phyloP scores from a whole-genome alignment of 495 filamentous ascomycete species.

The Penicillium roqueforti region DNA sequence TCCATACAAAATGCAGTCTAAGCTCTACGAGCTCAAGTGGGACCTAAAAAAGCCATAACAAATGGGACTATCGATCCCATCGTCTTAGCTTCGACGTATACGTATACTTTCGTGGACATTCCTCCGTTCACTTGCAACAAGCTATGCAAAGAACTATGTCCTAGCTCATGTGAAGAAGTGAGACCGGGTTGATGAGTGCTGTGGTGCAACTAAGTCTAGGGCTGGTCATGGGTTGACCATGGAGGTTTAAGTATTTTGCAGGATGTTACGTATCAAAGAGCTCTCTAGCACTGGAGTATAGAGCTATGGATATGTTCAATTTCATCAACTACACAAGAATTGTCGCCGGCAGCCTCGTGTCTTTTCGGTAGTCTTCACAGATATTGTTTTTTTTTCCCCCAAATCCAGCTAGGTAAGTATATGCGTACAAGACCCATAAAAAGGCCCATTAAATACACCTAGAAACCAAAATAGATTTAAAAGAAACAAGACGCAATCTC shows the following conservation, averaged over 20 bases:
- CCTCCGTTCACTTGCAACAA: conserved; percentile 34
- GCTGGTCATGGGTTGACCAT: too few relatives aligned
- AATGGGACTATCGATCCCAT: conserved; percentile 27
- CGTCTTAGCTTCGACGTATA: conserved; percentile 28
- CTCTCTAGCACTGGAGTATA: too few relatives aligned
- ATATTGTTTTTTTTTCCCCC: too few relatives aligned
- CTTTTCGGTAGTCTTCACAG: too few relatives aligned
- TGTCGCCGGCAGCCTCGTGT: too few relatives aligned
- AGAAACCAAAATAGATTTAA: background rate
- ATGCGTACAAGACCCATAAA: background rate
- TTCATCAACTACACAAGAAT: too few relatives aligned
- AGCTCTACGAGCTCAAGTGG: conserved; percentile 23
- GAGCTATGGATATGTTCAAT: too few relatives aligned
- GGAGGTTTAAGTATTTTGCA: too few relatives aligned
- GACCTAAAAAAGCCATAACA: conserved; percentile 11
- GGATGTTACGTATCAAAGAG: too few relatives aligned
- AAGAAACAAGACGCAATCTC: background rate
- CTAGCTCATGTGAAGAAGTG: conserved; percentile 1
- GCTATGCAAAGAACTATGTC: conserved; percentile 8
- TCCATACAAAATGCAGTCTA: conserved; percentile 27
- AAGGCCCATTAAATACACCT: background rate
- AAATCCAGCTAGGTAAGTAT: too few relatives aligned
- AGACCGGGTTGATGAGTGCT: background rate
- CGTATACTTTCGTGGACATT: conserved; percentile 29
- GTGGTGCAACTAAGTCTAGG: background rate